Evolutionary conservation across 2,329 filamentous ascomycete species (phyloP), one percentile per base, ranked within the genome.

Genomic region (Stemphylium vesicarium): DNA sequence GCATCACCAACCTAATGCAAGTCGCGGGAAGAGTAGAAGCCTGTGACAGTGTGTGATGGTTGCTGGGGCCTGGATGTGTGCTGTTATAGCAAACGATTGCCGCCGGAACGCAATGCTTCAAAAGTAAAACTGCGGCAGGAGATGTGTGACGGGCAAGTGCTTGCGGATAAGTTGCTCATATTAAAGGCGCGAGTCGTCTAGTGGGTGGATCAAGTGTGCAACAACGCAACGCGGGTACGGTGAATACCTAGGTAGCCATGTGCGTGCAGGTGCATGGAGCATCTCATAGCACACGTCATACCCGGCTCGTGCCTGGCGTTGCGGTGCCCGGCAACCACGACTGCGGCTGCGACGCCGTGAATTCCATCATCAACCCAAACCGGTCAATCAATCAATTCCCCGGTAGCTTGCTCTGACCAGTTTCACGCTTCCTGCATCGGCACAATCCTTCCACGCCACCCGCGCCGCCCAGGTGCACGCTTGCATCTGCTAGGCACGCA

Each of bases 241-340:
- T 50, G 47, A 50, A 15, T 29, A n/a, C n/a, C n/a, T n/a, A n/a
- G n/a, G n/a, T n/a, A 24, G 42, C 15, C 31, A 36, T 15, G 24
- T 24, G 43, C 18, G 20, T 36, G 52, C 38, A 15, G 42, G 41
- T 46, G 51, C 33, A 39, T 47, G 39, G 26, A 12, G 42, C 42
- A 36, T 18, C 35, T 40, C 42, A 43, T 37, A 26, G 42, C 46
- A 44, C 55, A 58, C 57, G 57, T 60, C 57, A 60, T 60, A 56
- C 39, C 48, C 32, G 36, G 46, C 41, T 26, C 33, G 45, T 54
- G 50, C 31, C 43, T 39, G 51, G 33, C 18, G 11, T 37, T n/a
- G 38, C 36, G 20, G 12, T 16, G 33, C 51, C 45, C 35, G 24
- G 24, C 44, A 48, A 54, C 39, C 39, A 43, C 20, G 20, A 20